Evolutionary conservation across 2,329 filamentous ascomycete genomes (phyloP).

Genomic region (Epichloe coenophiala): DNA sequence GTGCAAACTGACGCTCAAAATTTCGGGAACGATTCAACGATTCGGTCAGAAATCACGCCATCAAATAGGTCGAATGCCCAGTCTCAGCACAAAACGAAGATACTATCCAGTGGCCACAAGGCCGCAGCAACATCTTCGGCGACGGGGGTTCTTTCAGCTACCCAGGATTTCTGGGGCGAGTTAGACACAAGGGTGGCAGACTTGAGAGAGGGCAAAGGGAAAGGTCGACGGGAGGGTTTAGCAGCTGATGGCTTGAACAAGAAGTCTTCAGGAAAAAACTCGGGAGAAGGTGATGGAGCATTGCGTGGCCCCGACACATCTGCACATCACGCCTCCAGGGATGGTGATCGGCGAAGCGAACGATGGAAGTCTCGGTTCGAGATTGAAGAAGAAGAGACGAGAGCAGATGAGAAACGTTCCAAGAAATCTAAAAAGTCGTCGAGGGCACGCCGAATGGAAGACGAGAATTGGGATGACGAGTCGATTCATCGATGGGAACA

Average conservation of each 20-base stretch:
- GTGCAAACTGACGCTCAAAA: conserved; percentile 1
- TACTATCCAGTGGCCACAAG: not conserved
- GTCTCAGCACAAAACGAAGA: not conserved
- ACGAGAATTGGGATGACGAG: conserved; percentile 28
- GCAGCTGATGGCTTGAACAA: not conserved
- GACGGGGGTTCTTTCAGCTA: not conserved
- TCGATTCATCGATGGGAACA: conserved; percentile 22
- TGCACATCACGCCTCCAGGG: not conserved
- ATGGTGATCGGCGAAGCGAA: conserved; percentile 8
- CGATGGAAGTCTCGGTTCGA: conserved; percentile 20
- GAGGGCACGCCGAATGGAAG: conserved; percentile 8
- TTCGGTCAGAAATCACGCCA: conserved; percentile 9
- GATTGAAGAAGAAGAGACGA: conserved; percentile 12
- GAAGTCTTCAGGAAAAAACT: not conserved
- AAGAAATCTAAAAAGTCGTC: conserved; percentile 14
- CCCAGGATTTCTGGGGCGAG: conserved; percentile 14
- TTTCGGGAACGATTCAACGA: conserved; percentile 7
- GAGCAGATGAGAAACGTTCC: conserved; percentile 8
- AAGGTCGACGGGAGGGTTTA: not conserved
- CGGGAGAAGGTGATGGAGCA: not conserved
- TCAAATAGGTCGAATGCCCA: not conserved
- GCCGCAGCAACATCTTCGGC: not conserved
- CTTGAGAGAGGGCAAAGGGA: conserved; percentile 6
- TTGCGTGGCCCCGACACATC: not conserved
- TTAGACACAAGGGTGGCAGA: conserved; percentile 10